Evolutionary conservation across 2,329 filamentous ascomycete genomes (phyloP).

Genomic region (Venturiaceae sp.): DNA sequence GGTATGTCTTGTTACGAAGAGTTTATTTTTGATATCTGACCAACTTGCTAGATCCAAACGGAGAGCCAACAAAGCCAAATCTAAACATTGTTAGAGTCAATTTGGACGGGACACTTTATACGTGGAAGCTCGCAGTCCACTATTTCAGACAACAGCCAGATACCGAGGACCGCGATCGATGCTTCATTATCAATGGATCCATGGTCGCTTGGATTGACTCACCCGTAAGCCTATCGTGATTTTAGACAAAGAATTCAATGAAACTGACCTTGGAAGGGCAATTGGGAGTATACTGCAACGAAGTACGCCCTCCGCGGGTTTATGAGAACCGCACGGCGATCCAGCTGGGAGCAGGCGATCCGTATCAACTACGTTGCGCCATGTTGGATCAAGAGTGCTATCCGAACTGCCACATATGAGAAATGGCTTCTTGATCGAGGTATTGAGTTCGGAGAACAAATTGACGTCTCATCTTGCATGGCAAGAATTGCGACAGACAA

Average conservation of each 20-base stretch:
- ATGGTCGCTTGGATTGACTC: constrained; percentile 40
- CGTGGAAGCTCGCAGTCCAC: constrained; percentile 19
- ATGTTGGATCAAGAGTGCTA: too few species aligned
- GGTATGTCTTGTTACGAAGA: too few species aligned
- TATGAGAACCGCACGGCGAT: too few species aligned
- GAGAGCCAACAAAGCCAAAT: constrained; percentile 17
- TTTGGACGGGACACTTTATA: constrained; percentile 15
- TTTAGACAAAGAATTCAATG: too few species aligned
- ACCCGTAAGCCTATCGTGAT: too few species aligned
- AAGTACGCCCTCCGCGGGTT: too few species aligned
- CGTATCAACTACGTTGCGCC: too few species aligned
- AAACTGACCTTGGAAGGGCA: constrained; percentile 13
- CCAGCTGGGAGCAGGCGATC: too few species aligned
- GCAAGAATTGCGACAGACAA: neutral
- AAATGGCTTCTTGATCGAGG: constrained; percentile 29
- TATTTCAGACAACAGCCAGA: constrained; percentile 25
- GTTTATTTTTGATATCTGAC: too few species aligned
- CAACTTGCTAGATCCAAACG: constrained; percentile 10
- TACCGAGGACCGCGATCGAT: too few species aligned
- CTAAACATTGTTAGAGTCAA: constrained; percentile 13
- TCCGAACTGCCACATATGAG: constrained; percentile 30
- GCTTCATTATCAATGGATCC: constrained; percentile 40
- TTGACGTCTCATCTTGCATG: constrained; percentile 23
- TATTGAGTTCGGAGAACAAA: constrained; percentile 27
- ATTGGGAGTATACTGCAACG: constrained; percentile 31